These are phyloP conservation scores for Beauveria australis DNA, from an alignment of 2,329 filamentous ascomycete genomes.

Conservation along the genomic window DNA sequence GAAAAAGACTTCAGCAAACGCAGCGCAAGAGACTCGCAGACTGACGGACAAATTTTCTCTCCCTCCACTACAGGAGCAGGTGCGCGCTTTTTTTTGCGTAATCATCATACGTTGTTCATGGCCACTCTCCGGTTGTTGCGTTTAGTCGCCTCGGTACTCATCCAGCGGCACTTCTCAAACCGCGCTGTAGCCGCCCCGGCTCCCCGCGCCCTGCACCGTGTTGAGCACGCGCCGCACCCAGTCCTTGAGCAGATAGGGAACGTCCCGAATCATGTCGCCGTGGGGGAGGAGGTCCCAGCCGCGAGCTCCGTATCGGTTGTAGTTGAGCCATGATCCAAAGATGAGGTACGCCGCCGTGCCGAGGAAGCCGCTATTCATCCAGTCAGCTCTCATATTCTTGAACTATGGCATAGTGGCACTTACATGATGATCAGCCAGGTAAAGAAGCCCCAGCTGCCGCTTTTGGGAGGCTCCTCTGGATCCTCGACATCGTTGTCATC, in stretches of 20 bases:
- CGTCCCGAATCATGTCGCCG: conserved; percentile 81
- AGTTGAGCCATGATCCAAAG: conserved; percentile 98
- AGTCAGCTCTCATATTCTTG: not conserved
- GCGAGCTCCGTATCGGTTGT: conserved; percentile 89
- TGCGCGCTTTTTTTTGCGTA: not conserved
- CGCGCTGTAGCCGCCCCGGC: conserved; percentile 87
- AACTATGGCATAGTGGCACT: conserved; percentile 29
- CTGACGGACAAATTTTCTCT: too few species aligned
- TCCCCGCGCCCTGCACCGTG: conserved; percentile 75
- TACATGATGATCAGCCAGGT: conserved; percentile 95
- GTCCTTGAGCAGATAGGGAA: conserved; percentile 88
- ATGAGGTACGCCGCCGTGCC: conserved; percentile 83
- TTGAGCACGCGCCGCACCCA: conserved; percentile 72
- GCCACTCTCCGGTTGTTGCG: not conserved
- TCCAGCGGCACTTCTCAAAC: conserved; percentile 46
- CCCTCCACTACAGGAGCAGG: not conserved
- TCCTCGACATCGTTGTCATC: conserved; percentile 32
- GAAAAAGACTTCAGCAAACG: not conserved
- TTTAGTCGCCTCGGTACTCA: not conserved
- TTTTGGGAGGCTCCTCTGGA: conserved; percentile 35
- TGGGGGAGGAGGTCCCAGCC: conserved; percentile 95
- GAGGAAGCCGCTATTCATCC: conserved; percentile 65
- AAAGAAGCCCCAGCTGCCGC: conserved; percentile 81
- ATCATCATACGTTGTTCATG: not conserved
- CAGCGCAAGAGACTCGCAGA: not conserved